Evolutionary conservation across 108 stramenopile genomes (phyloP).

Genomic region (Schizochytrium sp.): DNA sequence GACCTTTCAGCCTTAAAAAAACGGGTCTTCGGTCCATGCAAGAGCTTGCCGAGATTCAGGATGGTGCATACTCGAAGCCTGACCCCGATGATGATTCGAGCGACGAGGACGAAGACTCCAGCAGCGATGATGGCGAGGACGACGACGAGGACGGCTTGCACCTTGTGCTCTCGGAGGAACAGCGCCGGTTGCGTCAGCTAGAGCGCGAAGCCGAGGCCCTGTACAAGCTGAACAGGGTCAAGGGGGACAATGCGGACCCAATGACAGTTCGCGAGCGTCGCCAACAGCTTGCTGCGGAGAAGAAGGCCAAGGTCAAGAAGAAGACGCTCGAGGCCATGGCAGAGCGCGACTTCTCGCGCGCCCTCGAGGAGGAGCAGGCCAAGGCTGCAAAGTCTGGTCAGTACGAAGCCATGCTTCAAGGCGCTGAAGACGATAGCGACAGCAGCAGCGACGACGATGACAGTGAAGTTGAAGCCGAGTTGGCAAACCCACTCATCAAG

Average conservation of each 20-base stretch:
- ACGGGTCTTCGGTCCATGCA: background rate
- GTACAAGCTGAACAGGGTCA: background rate
- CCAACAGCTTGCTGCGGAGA: background rate
- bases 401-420: slow-evolving; percentile 25
- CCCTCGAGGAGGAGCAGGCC: slow-evolving; percentile 44
- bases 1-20: background rate
- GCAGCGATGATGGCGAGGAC: slow-evolving; percentile 22
- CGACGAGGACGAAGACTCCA: slow-evolving; percentile 43
- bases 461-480: slow-evolving; percentile 22
- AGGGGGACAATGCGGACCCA: background rate
- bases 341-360: background rate
- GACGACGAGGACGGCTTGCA: background rate
- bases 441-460: slow-evolving; percentile 17
- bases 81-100: background rate
- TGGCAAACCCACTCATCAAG: slow-evolving; percentile 60
- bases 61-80: background rate
- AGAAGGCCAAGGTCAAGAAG: slow-evolving; percentile 20
- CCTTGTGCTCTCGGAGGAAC: background rate
- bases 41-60: background rate
- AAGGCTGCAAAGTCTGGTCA: slow-evolving; percentile 38
- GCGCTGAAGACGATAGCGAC: slow-evolving; percentile 32
- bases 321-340: background rate
- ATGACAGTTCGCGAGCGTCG: background rate
- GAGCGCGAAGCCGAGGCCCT: background rate
- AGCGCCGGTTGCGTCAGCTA: background rate